Evolutionary conservation across 306 rosid species (phyloP).

Genomic region (Quercus glauca): DNA sequence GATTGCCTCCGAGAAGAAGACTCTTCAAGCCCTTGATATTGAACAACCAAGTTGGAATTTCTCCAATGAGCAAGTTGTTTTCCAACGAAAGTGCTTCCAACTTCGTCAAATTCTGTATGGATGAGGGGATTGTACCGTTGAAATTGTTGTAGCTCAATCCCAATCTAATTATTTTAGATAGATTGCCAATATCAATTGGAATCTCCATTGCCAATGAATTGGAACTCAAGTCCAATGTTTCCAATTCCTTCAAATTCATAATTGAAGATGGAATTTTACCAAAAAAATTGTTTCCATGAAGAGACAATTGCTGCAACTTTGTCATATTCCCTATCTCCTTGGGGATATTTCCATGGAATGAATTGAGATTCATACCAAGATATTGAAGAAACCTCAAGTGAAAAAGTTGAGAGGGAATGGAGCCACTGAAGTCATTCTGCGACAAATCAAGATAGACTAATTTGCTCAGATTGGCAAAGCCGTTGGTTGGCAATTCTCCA

Average conservation of each 20-base stretch:
- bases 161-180: slow-evolving; percentile 20
- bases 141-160: slow-evolving; percentile 13
- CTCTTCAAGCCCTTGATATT: slow-evolving; percentile 13
- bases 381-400: too few species aligned
- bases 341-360: slow-evolving; percentile 11
- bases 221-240: slow-evolving; percentile 17
- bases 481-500: background rate
- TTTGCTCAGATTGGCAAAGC: slow-evolving; percentile 20
- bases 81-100: slow-evolving; percentile 9
- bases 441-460: slow-evolving; percentile 17
- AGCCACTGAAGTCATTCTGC: too few species aligned
- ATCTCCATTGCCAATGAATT: slow-evolving; percentile 14
- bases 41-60: slow-evolving; percentile 23
- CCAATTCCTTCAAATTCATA: background rate
- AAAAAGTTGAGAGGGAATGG: too few species aligned
- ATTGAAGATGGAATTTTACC: slow-evolving; percentile 16
- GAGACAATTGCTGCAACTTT: slow-evolving; percentile 14
- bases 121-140: slow-evolving; percentile 19
- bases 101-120: slow-evolving; percentile 9
- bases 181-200: slow-evolving; percentile 10
- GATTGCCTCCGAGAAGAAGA: slow-evolving; percentile 15
- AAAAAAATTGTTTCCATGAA: background rate
- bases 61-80: slow-evolving; percentile 13
- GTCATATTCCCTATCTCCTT: slow-evolving; percentile 14
- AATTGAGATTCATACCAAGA: background rate